Base-by-base conservation (phyloP, 108 stramenopile genomes). In the Pelagomonas calceolata region DNA sequence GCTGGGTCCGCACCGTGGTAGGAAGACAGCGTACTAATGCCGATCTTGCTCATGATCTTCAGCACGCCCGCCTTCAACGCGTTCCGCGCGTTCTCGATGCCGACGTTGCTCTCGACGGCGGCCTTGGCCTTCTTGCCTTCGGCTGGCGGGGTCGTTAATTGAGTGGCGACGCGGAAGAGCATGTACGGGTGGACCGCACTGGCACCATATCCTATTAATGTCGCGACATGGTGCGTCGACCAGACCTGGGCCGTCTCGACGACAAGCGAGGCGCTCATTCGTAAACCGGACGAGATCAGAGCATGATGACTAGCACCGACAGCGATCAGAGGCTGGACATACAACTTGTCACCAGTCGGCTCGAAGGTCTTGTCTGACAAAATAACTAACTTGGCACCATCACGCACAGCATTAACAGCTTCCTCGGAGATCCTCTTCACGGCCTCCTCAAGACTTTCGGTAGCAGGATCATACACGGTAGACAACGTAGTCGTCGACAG, bases 291-390 rank as follows among this genome's bases (percentile, higher is more conserved):
- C 30, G 88, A 82, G 67, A 95, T 95, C 17, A 98, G 90, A 68
- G 91, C 82, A 72, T 98, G 95, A 81, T 98, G 96, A 39, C 94
- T 94, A 46, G 96, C 95, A 46, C 96, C 96, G 14, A 94, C 90
- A 4, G 94, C 95, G 29, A 96, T 68, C 32, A 96, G 82, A 0
- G 95, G 94, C 1, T 95, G 92, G 69, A 98, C 88, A 84, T 95
- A 90, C 34, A 71, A 39, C 4, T 67, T 66, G 64, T 78, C 74
- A 18, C 90, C 89, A 12, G 84, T 79, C 32, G 75, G 79, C 36
- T 84, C 87, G 36, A 60, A 60, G 21, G 90, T 85, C 74, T 75
- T 76, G 76, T 98, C 95, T 65, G 92, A 92, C 60, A 98, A 86
- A 74, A 95, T 85, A 31, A 98, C 34, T 32, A 95, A 86, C 78